Base-by-base conservation (phyloP, 108 stramenopile genomes). In the Ochromonas danica region DNA sequence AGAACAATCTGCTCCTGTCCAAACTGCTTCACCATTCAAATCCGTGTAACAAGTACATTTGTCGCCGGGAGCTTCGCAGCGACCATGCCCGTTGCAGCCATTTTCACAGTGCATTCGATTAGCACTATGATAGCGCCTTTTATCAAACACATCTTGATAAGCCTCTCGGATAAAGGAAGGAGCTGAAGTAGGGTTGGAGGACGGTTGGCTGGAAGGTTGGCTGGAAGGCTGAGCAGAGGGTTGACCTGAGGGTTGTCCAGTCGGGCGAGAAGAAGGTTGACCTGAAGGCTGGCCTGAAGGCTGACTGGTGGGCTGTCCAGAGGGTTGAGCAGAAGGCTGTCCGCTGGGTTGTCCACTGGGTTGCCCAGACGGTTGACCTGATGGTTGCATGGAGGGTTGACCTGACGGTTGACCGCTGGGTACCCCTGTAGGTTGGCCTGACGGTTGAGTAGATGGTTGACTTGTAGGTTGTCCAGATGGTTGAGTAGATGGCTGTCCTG, bases 1-100 rank as follows among this genome's bases (percentile, higher is more conserved):
- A 14, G 91, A 92, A 80, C 92, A 93, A 81, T 93, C 92, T 22
- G 89, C 90, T 38, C 90, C 92, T n/a, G 84, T 88, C 92, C 91
- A 92, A 0, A 80, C 85, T 1, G n/a, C 65, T 43, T 84, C 85
- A 1, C 81, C 81, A 78, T 85, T 80, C 0, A 83, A 77, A 70
- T 85, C 89, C 42, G 81, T 83, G 82, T 91, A 90, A 86, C 92
- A 93, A 1, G 85, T 88, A 85, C 92, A 93, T 39, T 85, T 80
- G 72, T 89, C 90, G 45, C 87, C 88, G 27, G 78, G 57, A 14
- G 6, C 45, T 22, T 89, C 90, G 84, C 89, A 90, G 36, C 60
- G 42, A 14, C 90, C 90, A 51, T 90, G 88, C 27, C 89, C 89
- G 33, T 61, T 72, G 87, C 90, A 90, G 71, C 39, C 28, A 79